Percentiles rank a stretch among this genome's conserved stretches.
phyloP scores from a whole-genome alignment of 352 stramenopile species.

The Globisporangium parvum region DNA sequence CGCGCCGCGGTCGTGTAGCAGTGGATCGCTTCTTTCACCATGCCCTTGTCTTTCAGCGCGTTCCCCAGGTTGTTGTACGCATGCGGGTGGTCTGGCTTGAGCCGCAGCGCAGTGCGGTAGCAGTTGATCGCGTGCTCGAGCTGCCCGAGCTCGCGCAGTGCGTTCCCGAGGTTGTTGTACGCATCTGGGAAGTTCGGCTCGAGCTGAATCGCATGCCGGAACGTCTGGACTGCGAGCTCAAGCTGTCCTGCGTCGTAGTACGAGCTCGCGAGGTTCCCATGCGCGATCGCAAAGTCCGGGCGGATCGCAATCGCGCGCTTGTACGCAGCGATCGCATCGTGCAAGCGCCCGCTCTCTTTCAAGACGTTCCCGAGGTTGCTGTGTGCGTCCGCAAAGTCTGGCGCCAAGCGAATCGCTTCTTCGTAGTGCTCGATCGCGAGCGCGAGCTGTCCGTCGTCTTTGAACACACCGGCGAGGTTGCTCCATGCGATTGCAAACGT shows the following conservation, averaged over 20 bases:
- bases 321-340: constrained; percentile 84
- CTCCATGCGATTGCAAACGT: constrained; percentile 91
- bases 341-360: constrained; percentile 65
- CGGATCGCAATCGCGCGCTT: constrained; percentile 75
- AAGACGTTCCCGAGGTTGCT: constrained; percentile 83
- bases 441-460: constrained; percentile 83
- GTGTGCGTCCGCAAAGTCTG: constrained; percentile 83
- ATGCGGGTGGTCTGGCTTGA: constrained; percentile 91
- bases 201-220: constrained; percentile 89
- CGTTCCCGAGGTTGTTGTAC: constrained; percentile 94
- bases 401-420: constrained; percentile 75
- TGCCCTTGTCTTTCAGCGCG: constrained; percentile 88
- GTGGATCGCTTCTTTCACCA: constrained; percentile 91
- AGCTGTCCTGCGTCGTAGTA: constrained; percentile 88
- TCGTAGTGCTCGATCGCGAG: constrained; percentile 83
- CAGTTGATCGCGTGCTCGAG: constrained; percentile 77
- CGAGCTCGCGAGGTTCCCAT: constrained; percentile 88
- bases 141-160: constrained; percentile 79
- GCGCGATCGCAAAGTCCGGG: constrained; percentile 89
- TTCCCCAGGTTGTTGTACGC: constrained; percentile 95
- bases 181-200: constrained; percentile 91
- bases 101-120: constrained; percentile 84
- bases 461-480: constrained; percentile 89
- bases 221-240: constrained; percentile 79
- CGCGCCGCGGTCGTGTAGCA: constrained; percentile 90